Conservation (phyloP, 2,329 filamentous ascomycete genomes). For the Botryotinia convoluta region DNA sequence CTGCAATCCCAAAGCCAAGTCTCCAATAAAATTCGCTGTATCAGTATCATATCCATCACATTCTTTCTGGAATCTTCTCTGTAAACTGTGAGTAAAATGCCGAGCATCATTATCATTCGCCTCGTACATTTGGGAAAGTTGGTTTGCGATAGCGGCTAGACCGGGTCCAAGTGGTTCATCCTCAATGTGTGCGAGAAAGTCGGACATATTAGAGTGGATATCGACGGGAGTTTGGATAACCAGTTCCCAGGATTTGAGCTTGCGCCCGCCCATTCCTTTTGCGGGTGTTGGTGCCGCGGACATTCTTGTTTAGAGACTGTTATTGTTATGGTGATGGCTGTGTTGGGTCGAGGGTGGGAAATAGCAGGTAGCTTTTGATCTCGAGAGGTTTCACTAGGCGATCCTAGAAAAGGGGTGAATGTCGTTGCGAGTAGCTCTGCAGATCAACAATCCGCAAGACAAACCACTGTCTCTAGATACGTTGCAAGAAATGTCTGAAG, state of each 20-base stretch:
- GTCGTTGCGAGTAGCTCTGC: not conserved
- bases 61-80: not conserved
- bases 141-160: not conserved
- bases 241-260: not conserved
- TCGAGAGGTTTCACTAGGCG: not conserved
- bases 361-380: not conserved
- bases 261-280: not conserved
- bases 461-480: not conserved
- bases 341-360: not conserved
- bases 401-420: not conserved
- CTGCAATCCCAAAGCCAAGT: not conserved
- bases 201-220: not conserved
- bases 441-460: not conserved
- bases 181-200: not conserved
- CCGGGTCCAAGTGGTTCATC: not conserved
- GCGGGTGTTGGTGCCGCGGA: not conserved
- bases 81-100: not conserved
- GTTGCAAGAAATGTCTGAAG: not conserved
- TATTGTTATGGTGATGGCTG: not conserved
- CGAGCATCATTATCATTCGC: not conserved
- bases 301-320: not conserved
- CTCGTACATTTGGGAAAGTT: not conserved
- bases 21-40: not conserved
- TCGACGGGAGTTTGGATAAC: not conserved
- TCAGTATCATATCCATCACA: not conserved